Percentiles rank a stretch among this genome's conserved stretches.
These are phyloP conservation scores for Phoma sp. DNA, from an alignment of 2,329 filamentous ascomycete species.

Conservation along the genomic window DNA sequence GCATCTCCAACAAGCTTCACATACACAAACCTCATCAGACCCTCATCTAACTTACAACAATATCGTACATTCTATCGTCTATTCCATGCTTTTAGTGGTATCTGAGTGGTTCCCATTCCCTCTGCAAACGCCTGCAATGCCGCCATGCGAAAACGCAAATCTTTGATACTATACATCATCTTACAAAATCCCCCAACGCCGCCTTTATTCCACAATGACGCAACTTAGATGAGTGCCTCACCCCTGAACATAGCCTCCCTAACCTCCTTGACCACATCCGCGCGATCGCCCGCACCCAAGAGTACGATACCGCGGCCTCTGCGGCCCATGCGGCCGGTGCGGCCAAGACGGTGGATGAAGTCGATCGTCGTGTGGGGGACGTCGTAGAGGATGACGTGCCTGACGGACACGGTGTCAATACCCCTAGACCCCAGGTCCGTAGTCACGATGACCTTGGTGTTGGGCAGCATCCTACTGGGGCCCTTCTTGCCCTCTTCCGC, in stretches of 20 bases:
- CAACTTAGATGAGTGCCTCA: conserved; percentile 53
- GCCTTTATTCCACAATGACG: not conserved
- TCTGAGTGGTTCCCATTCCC: too few species aligned
- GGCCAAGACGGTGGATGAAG: conserved; percentile 93
- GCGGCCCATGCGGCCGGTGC: conserved; percentile 90
- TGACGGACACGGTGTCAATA: conserved; percentile 90
- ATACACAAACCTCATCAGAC: too few species aligned
- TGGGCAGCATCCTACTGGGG: conserved; percentile 62
- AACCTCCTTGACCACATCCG: conserved; percentile 90
- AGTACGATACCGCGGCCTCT: conserved; percentile 88
- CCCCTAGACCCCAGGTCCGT: conserved; percentile 92
- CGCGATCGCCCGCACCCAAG: conserved; percentile 85
- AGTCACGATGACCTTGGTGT: conserved; percentile 90
- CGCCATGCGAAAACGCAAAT: too few species aligned
- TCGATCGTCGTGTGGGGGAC: conserved; percentile 98
- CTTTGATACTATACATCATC: not conserved
- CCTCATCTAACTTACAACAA: too few species aligned
- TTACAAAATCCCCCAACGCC: not conserved
- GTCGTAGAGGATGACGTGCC: conserved; percentile 92
- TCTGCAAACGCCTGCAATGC: too few species aligned
- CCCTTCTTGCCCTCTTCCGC: not conserved
- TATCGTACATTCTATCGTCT: too few species aligned
- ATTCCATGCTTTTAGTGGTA: not conserved
- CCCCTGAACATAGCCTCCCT: conserved; percentile 71
- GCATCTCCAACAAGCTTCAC: too few species aligned